Base-by-base conservation (phyloP, 2,329 filamentous ascomycete species). In the Pyrenochaeta sp. region DNA sequence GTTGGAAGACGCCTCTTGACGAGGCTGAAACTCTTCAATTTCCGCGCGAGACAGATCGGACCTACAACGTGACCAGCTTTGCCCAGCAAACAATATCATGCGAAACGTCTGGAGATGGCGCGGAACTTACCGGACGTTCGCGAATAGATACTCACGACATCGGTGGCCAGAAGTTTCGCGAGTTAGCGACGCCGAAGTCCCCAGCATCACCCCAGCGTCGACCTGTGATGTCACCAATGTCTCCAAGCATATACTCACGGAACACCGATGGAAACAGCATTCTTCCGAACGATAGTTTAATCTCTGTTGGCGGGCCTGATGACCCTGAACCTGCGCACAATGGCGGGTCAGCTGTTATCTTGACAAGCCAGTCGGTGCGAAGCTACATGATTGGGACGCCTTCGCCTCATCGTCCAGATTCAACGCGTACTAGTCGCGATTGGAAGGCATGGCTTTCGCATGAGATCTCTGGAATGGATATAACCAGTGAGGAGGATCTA, bases 391-490 rank as follows among this genome's bases (percentile, higher is more conserved):
- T 77, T 28, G 76, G 75, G 3, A 73, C 72, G 5, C 68, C 72
- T 2, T 69, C 71, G 32, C 69, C 68, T 9, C 56, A 65, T 13
- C 65, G 64, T 12, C 58, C 52, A 12, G 61, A 62, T 27, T 73
- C 62, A 12, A 61, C 61, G 24, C 72, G 64, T 50, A 77, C 67
- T 15, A 82, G 81, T 62, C 69, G 71, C 30, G 81, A 83, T 37
- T 83, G 81, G 81, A 79, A 78, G 34, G 74, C 73, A 10, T 83
- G 81, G 81, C 65, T 83, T 2, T 80, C 78, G 2, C 76, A 78
- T 50, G 80, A 83, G 59, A 74, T 82, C 25, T 75, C 73, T 1
- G 75, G 76, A 12, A 73, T 81, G 24, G 72, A 73, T 50, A 56
- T 65, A 12, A 48, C 56, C 7, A 64, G 70, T 3, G 58, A 70